phyloP scores from a whole-genome alignment of 75 land plant genomes.

The Pinus albicaulis region DNA sequence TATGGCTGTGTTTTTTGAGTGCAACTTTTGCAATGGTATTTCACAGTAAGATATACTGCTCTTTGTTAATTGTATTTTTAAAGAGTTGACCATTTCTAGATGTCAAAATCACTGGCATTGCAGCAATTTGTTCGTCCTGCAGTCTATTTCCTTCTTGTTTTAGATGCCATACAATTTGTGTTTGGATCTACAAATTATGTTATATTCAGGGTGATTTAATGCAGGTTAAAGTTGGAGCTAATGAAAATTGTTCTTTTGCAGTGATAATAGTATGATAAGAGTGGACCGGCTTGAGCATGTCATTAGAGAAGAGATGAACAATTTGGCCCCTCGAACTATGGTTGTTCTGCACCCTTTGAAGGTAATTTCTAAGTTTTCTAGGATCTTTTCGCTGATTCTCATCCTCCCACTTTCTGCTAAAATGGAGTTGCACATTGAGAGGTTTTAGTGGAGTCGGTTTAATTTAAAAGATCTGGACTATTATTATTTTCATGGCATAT shows the following conservation, averaged over 20 bases:
- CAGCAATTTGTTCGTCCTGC: background rate
- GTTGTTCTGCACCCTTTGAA: constrained; percentile 93
- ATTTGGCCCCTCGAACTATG: constrained; percentile 77
- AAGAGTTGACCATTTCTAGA: background rate
- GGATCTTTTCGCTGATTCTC: background rate
- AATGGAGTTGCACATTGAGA: no score
- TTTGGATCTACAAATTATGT: background rate
- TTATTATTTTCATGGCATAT: background rate
- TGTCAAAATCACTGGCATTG: background rate
- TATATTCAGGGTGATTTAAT: background rate
- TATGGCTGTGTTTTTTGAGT: no score
- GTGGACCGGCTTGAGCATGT: constrained; percentile 81
- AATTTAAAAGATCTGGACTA: background rate
- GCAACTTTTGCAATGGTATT: no score
- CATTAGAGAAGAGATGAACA: constrained; percentile 91
- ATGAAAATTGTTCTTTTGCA: constrained; percentile 22
- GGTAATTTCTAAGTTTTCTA: constrained; percentile 29
- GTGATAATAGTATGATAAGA: constrained; percentile 86
- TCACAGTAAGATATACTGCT: background rate
- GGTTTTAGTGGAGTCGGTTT: background rate
- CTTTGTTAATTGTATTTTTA: background rate
- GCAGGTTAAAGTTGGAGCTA: background rate
- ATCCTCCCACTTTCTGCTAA: background rate
- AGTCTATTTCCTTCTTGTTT: no score
- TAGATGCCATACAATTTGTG: background rate